Evolutionary conservation across 2,329 filamentous ascomycete species (phyloP), one percentile per base, ranked within the genome.

Genomic region (Apiospora marii): DNA sequence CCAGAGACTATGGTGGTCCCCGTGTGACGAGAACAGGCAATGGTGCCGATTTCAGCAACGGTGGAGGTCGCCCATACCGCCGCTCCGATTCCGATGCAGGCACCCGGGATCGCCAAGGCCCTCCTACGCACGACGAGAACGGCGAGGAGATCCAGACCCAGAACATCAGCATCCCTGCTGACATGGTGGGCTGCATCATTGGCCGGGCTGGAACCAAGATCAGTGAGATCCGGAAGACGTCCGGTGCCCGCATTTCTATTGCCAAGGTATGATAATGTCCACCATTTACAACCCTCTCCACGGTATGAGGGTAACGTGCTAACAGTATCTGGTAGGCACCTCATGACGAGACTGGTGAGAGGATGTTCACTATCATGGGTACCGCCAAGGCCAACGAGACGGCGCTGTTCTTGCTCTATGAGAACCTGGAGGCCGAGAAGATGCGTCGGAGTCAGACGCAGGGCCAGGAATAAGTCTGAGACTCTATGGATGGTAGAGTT

Each of bases 101-200:
- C 75, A 89, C 89, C 77, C 94, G 95, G 75, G 94, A 94, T 72
- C 94, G 94, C 64, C 94, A 94, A 43, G 94, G 94, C 72, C 94
- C 94, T 61, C 95, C 94, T 30, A 94, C 94, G 64, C 94, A 97
- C 80, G 95, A 96, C 75, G 96, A 98, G 84, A 97, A 98, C 76
- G 96, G 96, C 75, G 96, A 98, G 82, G 96, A 98, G 84, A 93
- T 98, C 74, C 96, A 98, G 84, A 99, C 96, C 1, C 96, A 99
- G 82, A 99, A 99, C 86, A 99, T 99, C 85, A 98, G 95, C 87
- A 99, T 99, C 80, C 96, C 96, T 37, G 95, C 96, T 68, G 96
- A 99, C 86, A 99, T 99, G 96, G 96, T 99, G 83, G 96, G 96
- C 77, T 99, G 96, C 86, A 99, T 99, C 85, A 99, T 99, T 82